Evolutionary conservation across 169 alveolate species (phyloP).

Genomic region (Cryptosporidium canis): DNA sequence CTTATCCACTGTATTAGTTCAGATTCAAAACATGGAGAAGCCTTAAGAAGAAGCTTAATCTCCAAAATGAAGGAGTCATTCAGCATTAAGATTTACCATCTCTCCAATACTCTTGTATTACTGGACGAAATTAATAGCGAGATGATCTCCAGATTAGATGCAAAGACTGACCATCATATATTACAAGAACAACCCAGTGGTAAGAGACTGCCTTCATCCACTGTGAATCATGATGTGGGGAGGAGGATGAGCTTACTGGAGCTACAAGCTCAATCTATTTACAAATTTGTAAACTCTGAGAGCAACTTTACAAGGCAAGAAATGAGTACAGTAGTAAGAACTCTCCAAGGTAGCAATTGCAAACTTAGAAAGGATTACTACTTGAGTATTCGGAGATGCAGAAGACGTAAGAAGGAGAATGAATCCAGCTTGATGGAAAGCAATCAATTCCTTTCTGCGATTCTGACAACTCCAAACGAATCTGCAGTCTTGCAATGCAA

Average conservation of each 20-base stretch:
- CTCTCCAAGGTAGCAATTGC: conserved; percentile 18
- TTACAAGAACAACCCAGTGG: no score
- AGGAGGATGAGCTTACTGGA: conserved; percentile 7
- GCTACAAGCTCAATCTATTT: conserved; percentile 52
- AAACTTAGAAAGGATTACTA: conserved; percentile 32
- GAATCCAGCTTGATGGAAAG: neutral
- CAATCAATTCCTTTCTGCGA: neutral
- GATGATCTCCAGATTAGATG: neutral
- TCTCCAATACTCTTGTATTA: conserved; percentile 5
- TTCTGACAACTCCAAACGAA: conserved; percentile 58
- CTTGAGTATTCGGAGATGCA: conserved; percentile 15
- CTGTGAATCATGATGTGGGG: neutral
- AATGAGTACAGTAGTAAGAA: conserved; percentile 29
- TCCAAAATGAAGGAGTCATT: neutral
- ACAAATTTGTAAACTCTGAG: conserved; percentile 59
- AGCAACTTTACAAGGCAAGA: conserved; percentile 29
- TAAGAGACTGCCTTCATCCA: neutral
- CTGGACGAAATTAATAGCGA: conserved; percentile 19
- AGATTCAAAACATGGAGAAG: neutral
- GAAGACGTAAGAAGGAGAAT: conserved; percentile 45
- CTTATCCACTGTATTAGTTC: conserved; percentile 10
- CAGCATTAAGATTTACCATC: conserved; percentile 14
- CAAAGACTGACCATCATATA: neutral
- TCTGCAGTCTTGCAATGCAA: conserved; percentile 53
- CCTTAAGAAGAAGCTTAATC: neutral